phyloP scores from a whole-genome alignment of 169 alveolate species.

The Plasmodium knowlesi region DNA sequence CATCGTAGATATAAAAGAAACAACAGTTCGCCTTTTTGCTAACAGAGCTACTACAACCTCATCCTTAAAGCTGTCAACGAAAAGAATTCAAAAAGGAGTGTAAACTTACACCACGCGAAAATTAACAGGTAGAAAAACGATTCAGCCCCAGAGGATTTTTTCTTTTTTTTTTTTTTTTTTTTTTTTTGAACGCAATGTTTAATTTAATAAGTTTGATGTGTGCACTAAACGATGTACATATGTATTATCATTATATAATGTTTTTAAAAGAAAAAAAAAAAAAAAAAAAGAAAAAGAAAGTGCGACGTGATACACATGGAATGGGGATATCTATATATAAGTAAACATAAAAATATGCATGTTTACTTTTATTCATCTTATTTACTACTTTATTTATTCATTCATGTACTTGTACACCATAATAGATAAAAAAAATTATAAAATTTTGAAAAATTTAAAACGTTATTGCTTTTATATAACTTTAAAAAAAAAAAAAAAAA shows the following conservation, averaged over 20 bases:
- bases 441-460: conserved; percentile 11
- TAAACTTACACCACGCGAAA: not conserved
- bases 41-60: not conserved
- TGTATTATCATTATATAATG: not conserved
- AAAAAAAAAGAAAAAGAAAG: not conserved
- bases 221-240: conserved; percentile 16
- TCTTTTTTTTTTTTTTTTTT: not conserved
- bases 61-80: not conserved
- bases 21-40: not conserved
- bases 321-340: not conserved
- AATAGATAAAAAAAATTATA: not conserved
- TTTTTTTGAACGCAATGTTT: conserved; percentile 1
- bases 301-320: not conserved
- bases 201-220: conserved; percentile 17
- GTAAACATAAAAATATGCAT: not conserved
- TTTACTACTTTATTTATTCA: not conserved
- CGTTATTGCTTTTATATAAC: conserved; percentile 17
- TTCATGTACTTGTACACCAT: not conserved
- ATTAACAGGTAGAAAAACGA: not conserved
- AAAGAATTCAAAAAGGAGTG: not conserved
- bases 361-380: not conserved
- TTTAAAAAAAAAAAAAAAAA: conserved; percentile 32
- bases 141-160: not conserved
- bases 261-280: not conserved
- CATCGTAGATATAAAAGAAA: not conserved